Conservation (phyloP, 345 rosid species). For the Salix suchowensis region DNA sequence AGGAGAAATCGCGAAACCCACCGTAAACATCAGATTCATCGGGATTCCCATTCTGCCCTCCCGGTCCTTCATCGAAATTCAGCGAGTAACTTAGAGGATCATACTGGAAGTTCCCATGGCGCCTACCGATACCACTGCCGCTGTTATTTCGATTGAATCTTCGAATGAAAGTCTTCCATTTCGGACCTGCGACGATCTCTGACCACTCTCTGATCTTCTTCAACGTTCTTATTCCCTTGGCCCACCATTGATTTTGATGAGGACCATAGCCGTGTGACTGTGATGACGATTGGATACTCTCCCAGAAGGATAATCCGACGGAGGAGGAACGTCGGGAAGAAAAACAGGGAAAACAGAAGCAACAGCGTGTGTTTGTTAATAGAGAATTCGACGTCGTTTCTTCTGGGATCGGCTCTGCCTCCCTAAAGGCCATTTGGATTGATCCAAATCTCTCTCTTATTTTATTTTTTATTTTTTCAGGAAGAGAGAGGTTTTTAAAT, state of each 20-base stretch:
- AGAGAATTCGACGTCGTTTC: slow-evolving; percentile 16
- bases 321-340: slow-evolving; percentile 29
- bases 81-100: slow-evolving; percentile 81
- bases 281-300: slow-evolving; percentile 30
- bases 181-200: slow-evolving; percentile 91
- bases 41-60: slow-evolving; percentile 1
- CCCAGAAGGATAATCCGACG: slow-evolving; percentile 55
- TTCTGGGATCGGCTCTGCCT: not conserved
- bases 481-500: not conserved
- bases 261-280: slow-evolving; percentile 15
- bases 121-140: slow-evolving; percentile 10
- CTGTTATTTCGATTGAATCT: slow-evolving; percentile 60
- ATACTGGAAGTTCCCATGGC: slow-evolving; percentile 64
- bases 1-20: slow-evolving; percentile 17
- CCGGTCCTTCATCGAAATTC: slow-evolving; percentile 68
- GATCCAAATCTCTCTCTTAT: not conserved
- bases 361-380: slow-evolving; percentile 33
- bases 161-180: slow-evolving; percentile 92
- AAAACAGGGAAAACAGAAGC: slow-evolving; percentile 61
- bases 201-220: slow-evolving; percentile 82
- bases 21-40: slow-evolving; percentile 1
- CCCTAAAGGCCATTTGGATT: not conserved
- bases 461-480: not conserved
- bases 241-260: slow-evolving; percentile 42
- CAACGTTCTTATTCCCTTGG: slow-evolving; percentile 37